A percentile compares a stretch with the other conserved stretches of the same genome.
These are phyloP conservation scores for Thalassiosira hispida DNA, from an alignment of 352 stramenopile species.

Conservation along the genomic window DNA sequence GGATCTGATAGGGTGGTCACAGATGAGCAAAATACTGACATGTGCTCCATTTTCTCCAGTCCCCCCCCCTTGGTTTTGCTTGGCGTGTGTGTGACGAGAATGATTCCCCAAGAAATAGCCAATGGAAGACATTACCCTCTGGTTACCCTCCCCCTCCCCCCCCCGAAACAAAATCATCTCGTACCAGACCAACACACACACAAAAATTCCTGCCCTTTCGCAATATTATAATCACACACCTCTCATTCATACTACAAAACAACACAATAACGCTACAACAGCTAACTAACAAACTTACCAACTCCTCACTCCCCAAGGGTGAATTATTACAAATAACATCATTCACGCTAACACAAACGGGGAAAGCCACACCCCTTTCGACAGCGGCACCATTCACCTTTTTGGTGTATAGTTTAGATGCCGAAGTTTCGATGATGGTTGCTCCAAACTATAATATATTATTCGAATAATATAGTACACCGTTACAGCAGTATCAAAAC, in stretches of 20 bases:
- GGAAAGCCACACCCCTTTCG: constrained; percentile 99
- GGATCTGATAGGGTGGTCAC: too few relatives aligned
- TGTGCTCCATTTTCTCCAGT: too few relatives aligned
- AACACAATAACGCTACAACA: constrained; percentile 16
- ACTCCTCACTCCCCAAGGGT: constrained; percentile 91
- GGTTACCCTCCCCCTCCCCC: too few relatives aligned
- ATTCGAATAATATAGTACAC: neutral
- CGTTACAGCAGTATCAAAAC: neutral
- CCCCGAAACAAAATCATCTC: too few relatives aligned
- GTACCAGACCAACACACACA: neutral
- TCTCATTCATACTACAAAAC: neutral
- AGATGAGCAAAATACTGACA: too few relatives aligned
- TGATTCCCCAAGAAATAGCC: too few relatives aligned
- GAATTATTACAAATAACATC: constrained; percentile 99
- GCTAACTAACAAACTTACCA: constrained; percentile 70
- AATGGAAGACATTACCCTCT: too few relatives aligned
- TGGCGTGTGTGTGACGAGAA: too few relatives aligned
- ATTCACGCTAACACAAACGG: constrained; percentile 98
- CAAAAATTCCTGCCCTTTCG: neutral
- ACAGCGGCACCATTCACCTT: constrained; percentile 75
- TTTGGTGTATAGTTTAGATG: constrained; percentile 90
- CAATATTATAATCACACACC: too few relatives aligned
- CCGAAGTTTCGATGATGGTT: constrained; percentile 85
- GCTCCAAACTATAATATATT: constrained; percentile 70
- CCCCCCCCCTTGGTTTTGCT: too few relatives aligned